Conservation (phyloP, 495 filamentous ascomycete genomes). For the Stereocaulon alpinum region DNA sequence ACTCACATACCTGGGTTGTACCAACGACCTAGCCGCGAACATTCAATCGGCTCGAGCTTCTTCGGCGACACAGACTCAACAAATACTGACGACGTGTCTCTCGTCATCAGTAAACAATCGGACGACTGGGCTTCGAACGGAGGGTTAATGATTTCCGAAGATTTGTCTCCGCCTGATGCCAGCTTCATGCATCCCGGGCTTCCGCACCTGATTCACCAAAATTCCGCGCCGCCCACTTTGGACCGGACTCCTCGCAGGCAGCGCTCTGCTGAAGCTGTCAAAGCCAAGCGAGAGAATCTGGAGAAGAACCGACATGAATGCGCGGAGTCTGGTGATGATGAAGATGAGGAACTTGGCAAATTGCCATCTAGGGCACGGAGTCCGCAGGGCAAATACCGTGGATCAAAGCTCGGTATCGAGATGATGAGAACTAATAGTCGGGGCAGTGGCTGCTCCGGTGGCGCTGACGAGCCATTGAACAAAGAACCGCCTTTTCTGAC, state of each 20-base stretch:
- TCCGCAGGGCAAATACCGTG: slow-evolving; percentile 40
- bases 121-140: slow-evolving; percentile 61
- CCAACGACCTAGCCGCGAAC: slow-evolving; percentile 64
- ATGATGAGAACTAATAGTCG: slow-evolving; percentile 95
- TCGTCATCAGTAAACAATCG: slow-evolving; percentile 60
- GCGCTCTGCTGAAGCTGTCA: slow-evolving; percentile 68
- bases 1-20: slow-evolving; percentile 61
- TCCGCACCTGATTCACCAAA: slow-evolving; percentile 49
- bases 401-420: slow-evolving; percentile 78
- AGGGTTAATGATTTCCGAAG: slow-evolving; percentile 61
- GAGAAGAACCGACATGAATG: slow-evolving; percentile 68
- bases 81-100: slow-evolving; percentile 66
- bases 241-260: slow-evolving; percentile 52
- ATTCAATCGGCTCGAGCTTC: slow-evolving; percentile 76
- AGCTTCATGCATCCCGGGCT: slow-evolving; percentile 20
- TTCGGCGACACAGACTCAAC: slow-evolving; percentile 77
- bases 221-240: slow-evolving; percentile 58
- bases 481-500: neutral
- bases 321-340: slow-evolving; percentile 81
- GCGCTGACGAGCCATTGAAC: slow-evolving; percentile 10
- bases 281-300: slow-evolving; percentile 62
- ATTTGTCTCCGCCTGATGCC: neutral
- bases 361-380: slow-evolving; percentile 46
- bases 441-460: slow-evolving; percentile 58
- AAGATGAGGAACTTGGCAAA: slow-evolving; percentile 78